phyloP scores from a whole-genome alignment of 2,329 filamentous ascomycete species.

The Paecilomyces sp. region DNA sequence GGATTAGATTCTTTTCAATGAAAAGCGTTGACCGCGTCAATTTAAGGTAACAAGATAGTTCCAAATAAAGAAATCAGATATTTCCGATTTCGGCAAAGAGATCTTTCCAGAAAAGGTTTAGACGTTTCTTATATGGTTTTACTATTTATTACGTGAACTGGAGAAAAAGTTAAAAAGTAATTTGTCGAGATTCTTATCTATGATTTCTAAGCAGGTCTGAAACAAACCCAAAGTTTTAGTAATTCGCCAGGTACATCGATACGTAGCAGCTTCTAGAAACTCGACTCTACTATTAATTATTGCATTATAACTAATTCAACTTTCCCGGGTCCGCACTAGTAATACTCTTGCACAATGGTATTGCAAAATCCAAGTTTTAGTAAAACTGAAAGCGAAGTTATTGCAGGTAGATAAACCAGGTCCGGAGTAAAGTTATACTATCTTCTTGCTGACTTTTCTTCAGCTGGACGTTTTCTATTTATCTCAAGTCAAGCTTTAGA shows the following conservation, averaged over 20 bases:
- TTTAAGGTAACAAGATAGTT: neutral
- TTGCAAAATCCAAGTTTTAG: neutral
- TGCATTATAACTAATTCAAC: too few species aligned
- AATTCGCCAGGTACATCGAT: too few species aligned
- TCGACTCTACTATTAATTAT: too few species aligned
- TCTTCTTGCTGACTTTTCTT: neutral
- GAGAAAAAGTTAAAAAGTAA: too few species aligned
- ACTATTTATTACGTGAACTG: too few species aligned
- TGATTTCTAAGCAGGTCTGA: too few species aligned
- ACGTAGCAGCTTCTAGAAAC: too few species aligned
- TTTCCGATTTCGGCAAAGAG: neutral
- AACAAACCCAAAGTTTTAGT: too few species aligned
- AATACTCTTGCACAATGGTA: neutral
- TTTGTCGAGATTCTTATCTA: too few species aligned
- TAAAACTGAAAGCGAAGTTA: neutral
- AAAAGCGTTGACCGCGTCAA: neutral
- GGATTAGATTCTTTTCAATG: too few species aligned
- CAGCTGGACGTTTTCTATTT: conserved; percentile 2
- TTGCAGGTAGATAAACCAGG: neutral
- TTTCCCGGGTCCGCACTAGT: too few species aligned
- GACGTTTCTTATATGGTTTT: too few species aligned
- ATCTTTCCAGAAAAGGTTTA: neutral
- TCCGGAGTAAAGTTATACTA: neutral
- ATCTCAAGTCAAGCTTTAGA: conserved; percentile 14
- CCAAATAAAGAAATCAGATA: neutral